Base-by-base conservation (phyloP, 352 stramenopile species). In the Globisporangium radiosum region DNA sequence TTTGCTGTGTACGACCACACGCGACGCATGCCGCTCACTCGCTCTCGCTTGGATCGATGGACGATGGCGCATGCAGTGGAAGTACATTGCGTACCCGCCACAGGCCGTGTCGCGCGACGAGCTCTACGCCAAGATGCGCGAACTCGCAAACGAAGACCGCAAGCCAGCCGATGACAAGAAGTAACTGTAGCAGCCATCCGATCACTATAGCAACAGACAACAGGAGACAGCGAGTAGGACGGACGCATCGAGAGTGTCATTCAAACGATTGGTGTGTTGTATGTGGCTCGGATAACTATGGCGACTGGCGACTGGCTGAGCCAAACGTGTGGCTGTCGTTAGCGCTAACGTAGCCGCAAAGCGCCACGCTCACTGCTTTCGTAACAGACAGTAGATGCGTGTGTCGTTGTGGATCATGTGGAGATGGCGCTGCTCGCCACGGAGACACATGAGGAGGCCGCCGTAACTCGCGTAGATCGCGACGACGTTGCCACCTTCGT, bases 351-450 rank as follows among this genome's bases (percentile, higher is more conserved):
- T 36, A 14, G 17, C 19, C 2, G 2, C 25, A 33, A 33, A 33
- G 25, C 9, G 14, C 25, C 19, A 9, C 44, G 42, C 55, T 77
- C 87, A 95, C 62, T 95, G 86, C 76, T 92, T 92, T 75, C 86
- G 69, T 68, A 95, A 76, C 56, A 95, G 73, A 65, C 84, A 92
- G 82, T 98, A 99, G 58, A 99, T 93, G 51, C 90, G 78, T 72
- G 91, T 96, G 80, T 99, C 97, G 54, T 98, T 97, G 75, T 98
- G 76, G 78, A 99, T 97, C 77, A 97, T 97, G 65, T 95, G 93
- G 66, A 99, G 73, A 73, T 99, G 95, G 60, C 91, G 77, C 76
- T 98, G 94, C 75, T 99, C 95, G 55, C 96, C 96, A 39, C 92
- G 96, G 64, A 99, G 78, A 68, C 93, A 94, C 95, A 99, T 99